Base-by-base conservation (phyloP, 805 yeast genomes). In the Clavispora santaluciae region DNA sequence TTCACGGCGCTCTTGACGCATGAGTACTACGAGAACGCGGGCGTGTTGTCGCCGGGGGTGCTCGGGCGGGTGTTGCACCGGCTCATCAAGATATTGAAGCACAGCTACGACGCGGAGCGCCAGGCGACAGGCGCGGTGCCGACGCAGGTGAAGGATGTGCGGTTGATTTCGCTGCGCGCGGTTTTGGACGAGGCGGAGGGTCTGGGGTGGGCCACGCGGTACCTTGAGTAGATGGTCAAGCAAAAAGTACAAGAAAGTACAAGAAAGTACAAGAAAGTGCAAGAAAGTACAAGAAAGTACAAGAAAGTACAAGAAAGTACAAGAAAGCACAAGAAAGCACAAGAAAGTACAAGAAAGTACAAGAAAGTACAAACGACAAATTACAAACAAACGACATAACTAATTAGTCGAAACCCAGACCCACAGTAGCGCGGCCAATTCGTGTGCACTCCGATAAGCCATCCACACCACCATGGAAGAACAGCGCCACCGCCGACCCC, bases 1-100 rank as follows among this genome's bases (percentile, higher is more conserved):
- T 82, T 84, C 56, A 68, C 81, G 3, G 88, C 83, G 1, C 54
- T 85, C 12, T 48, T 84, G 15, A 69, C 82, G 3, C 76, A 83
- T 48, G 59, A 67, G 1, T 72, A 72, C 46, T 64, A 64, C 41
- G 58, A 46, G 6, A 64, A 48, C 30, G 38, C 41, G 4, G 39
- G 48, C 30, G 25, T 18, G 7, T 53, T 67, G 6, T 51, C 58
- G 5, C 60, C 63, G 2, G 42, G 40, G 5, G 57, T 58, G 18
- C 45, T 68, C 18, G 55, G 55, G 2, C 56, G 51, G 36, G 61
- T 58, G 9, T 48, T 63, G 31, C 36, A 38, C 15, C 60, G 56
- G 42, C 52, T 69, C 17, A 47, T 56, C 34, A 52, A 55, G 36
- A 59, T 68, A 9, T 53, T 69, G 43, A 42, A 43, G 12, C 50